phyloP scores from a whole-genome alignment of 768 basidiomycete genomes.

The Collybiopsis confluens region DNA sequence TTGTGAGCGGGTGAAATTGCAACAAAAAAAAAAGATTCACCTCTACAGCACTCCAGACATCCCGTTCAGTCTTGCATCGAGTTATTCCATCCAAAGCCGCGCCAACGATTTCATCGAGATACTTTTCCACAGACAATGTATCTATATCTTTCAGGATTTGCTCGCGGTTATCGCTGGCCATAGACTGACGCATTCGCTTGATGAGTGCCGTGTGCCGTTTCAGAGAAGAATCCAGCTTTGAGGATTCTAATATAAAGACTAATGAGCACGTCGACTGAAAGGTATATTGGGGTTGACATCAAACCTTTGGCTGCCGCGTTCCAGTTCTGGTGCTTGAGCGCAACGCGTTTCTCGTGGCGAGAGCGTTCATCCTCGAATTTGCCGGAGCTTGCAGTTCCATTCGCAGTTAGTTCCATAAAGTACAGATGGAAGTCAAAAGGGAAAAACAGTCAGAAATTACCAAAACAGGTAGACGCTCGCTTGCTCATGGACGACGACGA shows the following conservation, averaged over 20 bases:
- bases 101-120: conserved; percentile 89
- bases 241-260: conserved; percentile 44
- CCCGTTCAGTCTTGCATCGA: conserved; percentile 89
- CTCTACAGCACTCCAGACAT: conserved; percentile 90
- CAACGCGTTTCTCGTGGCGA: conserved; percentile 53
- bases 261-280: neutral
- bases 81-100: conserved; percentile 82
- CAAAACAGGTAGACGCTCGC: neutral
- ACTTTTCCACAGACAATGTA: conserved; percentile 87
- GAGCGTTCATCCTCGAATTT: conserved; percentile 48
- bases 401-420: conserved; percentile 14
- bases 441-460: neutral
- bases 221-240: conserved; percentile 88
- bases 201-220: conserved; percentile 96
- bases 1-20: conserved; percentile 1
- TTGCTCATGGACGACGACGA: conserved; percentile 42
- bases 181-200: conserved; percentile 85
- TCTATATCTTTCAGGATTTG: conserved; percentile 92
- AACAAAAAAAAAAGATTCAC: conserved; percentile 36
- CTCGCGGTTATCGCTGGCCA: conserved; percentile 78
- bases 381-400: conserved; percentile 8
- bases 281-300: neutral
- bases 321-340: conserved; percentile 53
- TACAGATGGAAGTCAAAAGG: neutral
- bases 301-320: conserved; percentile 12